Evolutionary conservation across 805 yeast genomes (phyloP).

Genomic region (Wickerhamiella cacticola): DNA sequence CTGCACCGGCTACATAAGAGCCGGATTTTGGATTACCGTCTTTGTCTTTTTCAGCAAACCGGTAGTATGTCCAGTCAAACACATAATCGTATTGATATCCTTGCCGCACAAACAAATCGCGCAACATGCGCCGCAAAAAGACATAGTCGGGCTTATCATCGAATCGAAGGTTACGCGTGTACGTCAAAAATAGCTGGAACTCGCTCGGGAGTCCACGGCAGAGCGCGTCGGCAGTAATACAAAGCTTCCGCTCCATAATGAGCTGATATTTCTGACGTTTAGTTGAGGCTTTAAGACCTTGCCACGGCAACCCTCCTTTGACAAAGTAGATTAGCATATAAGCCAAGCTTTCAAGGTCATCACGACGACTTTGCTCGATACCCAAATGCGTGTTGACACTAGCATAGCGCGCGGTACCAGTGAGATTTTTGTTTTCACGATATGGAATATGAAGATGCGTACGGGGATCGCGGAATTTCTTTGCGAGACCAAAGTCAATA

Average conservation of each 20-base stretch:
- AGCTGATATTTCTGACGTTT: slow-evolving; percentile 95
- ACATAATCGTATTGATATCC: slow-evolving; percentile 87
- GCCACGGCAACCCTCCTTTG: slow-evolving; percentile 97
- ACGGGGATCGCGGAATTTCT: slow-evolving; percentile 87
- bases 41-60: slow-evolving; percentile 25
- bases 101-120: slow-evolving; percentile 79
- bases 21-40: slow-evolving; percentile 9
- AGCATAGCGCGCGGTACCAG: slow-evolving; percentile 97
- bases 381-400: slow-evolving; percentile 93
- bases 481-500: slow-evolving; percentile 88
- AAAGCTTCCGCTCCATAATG: slow-evolving; percentile 87
- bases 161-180: slow-evolving; percentile 79
- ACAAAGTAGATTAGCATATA: slow-evolving; percentile 90
- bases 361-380: slow-evolving; percentile 92
- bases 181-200: slow-evolving; percentile 75
- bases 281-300: slow-evolving; percentile 92
- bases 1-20: no score
- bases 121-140: slow-evolving; percentile 73
- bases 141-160: slow-evolving; percentile 95
- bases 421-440: slow-evolving; percentile 87
- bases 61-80: slow-evolving; percentile 89
- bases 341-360: slow-evolving; percentile 89
- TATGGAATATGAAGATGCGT: slow-evolving; percentile 92
- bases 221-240: slow-evolving; percentile 72
- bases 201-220: slow-evolving; percentile 89